phyloP scores from a whole-genome alignment of 352 stramenopile species.

The Globisporangium ultimum region DNA sequence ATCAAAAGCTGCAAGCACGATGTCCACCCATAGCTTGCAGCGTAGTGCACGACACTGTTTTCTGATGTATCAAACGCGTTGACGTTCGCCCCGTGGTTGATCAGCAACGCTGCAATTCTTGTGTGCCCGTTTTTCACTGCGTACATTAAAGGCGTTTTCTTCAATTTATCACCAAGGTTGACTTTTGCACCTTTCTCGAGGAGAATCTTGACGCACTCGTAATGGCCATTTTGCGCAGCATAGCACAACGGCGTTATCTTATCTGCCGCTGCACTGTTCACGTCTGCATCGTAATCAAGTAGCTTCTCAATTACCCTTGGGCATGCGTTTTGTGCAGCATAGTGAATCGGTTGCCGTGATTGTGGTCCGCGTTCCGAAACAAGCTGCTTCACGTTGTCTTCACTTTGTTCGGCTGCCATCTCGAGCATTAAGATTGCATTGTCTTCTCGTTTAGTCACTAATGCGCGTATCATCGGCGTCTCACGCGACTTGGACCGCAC shows the following conservation, averaged over 20 bases:
- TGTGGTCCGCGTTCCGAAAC: slow-evolving; percentile 42
- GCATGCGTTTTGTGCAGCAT: slow-evolving; percentile 44
- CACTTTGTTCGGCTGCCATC: slow-evolving; percentile 35
- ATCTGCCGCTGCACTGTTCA: slow-evolving; percentile 41
- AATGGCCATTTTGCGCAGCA: slow-evolving; percentile 50
- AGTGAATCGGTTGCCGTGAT: slow-evolving; percentile 63
- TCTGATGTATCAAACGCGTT: slow-evolving; percentile 76
- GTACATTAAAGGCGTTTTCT: slow-evolving; percentile 74
- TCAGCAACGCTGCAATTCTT: slow-evolving; percentile 39
- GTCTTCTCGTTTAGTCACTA: slow-evolving; percentile 39
- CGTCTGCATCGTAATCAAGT: slow-evolving; percentile 44
- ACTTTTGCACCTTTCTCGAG: slow-evolving; percentile 53
- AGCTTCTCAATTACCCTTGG: slow-evolving; percentile 41
- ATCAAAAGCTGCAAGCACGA: slow-evolving; percentile 60
- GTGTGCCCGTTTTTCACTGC: slow-evolving; percentile 77
- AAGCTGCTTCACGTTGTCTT: slow-evolving; percentile 29
- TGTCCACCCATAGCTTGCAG: slow-evolving; percentile 70
- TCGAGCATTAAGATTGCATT: slow-evolving; percentile 64
- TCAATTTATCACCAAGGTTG: slow-evolving; percentile 65
- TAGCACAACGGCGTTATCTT: slow-evolving; percentile 64
- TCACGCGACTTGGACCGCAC: slow-evolving; percentile 54
- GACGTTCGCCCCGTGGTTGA: slow-evolving; percentile 70
- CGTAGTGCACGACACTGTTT: slow-evolving; percentile 76
- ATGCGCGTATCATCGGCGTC: slow-evolving; percentile 61
- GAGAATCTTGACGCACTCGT: slow-evolving; percentile 52